A percentile compares a stretch with the other conserved stretches of the same genome.
Evolutionary conservation across 768 basidiomycete genomes (phyloP).

Genomic region (Psilocybe tampanensis): DNA sequence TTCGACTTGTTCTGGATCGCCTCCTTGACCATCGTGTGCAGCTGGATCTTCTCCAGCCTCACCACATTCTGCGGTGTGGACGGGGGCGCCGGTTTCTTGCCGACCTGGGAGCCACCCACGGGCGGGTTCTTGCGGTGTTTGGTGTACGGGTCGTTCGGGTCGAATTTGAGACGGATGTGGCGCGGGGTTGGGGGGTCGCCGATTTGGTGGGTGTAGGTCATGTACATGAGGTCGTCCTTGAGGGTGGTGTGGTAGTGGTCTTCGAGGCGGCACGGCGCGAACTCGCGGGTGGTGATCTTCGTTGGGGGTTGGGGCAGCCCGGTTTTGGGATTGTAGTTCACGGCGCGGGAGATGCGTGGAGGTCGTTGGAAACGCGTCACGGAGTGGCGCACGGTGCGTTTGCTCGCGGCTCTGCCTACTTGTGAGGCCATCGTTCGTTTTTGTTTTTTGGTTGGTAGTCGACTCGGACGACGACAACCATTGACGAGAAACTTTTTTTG

Average conservation of each 20-base stretch:
- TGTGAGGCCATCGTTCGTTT: conserved; percentile 14
- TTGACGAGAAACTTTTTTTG: conserved; percentile 1
- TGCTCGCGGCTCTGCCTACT: conserved; percentile 6
- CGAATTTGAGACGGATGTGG: conserved; percentile 66
- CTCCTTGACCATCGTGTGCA: conserved; percentile 88
- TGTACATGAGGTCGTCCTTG: conserved; percentile 90
- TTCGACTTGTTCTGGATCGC: conserved; percentile 69
- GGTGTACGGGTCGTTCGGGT: conserved; percentile 81
- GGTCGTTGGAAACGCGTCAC: conserved; percentile 55
- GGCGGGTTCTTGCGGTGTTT: conserved; percentile 77
- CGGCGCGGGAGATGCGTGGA: conserved; percentile 44
- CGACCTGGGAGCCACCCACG: conserved; percentile 68
- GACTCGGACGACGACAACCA: neutral
- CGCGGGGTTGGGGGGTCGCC: conserved; percentile 56
- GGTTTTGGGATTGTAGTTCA: conserved; percentile 48
- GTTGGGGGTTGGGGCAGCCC: conserved; percentile 78
- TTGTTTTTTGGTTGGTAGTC: neutral
- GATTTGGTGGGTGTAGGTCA: conserved; percentile 83
- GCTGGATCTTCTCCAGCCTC: conserved; percentile 77
- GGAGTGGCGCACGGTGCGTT: conserved; percentile 14
- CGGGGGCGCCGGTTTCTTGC: conserved; percentile 68
- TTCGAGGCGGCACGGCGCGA: conserved; percentile 69
- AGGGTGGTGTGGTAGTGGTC: conserved; percentile 87
- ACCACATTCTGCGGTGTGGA: conserved; percentile 72
- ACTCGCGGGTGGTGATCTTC: conserved; percentile 66